Conservation (phyloP, 2,329 filamentous ascomycete species). For the Westerdykella sp. region DNA sequence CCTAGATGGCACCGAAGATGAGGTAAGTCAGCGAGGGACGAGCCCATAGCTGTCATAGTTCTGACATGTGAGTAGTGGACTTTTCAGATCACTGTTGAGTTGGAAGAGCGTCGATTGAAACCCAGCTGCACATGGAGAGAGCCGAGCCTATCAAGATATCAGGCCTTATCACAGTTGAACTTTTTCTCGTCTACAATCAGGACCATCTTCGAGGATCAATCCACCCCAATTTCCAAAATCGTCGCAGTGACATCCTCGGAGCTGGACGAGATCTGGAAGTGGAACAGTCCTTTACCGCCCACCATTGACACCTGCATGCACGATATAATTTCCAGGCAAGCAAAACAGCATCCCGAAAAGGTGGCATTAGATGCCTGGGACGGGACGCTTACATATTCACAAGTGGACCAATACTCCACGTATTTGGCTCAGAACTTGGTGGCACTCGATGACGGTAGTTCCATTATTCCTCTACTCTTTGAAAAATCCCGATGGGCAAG, state of each 20-base stretch:
- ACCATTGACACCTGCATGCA: constrained; percentile 44
- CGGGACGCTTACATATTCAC: constrained; percentile 29
- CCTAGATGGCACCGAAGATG: constrained; percentile 25
- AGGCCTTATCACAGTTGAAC: constrained; percentile 40
- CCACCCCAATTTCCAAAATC: constrained; percentile 12
- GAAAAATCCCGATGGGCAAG: constrained; percentile 38
- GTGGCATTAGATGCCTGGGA: constrained; percentile 37
- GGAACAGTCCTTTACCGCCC: constrained; percentile 43
- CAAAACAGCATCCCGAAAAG: constrained; percentile 29
- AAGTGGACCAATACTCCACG: constrained; percentile 31
- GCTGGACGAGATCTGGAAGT: constrained; percentile 43
- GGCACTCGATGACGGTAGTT: constrained; percentile 20
- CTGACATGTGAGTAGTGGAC: constrained; percentile 22
- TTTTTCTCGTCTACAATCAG: constrained; percentile 35
- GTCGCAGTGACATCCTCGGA: constrained; percentile 31
- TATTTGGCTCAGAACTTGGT: constrained; percentile 24
- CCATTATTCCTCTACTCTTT: constrained; percentile 36
- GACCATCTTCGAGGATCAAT: constrained; percentile 30
- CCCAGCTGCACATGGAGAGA: constrained; percentile 41
- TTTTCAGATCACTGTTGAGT: constrained; percentile 20
- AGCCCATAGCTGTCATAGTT: not conserved
- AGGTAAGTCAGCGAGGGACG: constrained; percentile 13
- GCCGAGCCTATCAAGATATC: constrained; percentile 39
- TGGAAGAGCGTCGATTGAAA: constrained; percentile 23
- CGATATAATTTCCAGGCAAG: constrained; percentile 41